Conservation (phyloP, 2,329 filamentous ascomycete genomes). For the Aspergillus chevalieri region DNA sequence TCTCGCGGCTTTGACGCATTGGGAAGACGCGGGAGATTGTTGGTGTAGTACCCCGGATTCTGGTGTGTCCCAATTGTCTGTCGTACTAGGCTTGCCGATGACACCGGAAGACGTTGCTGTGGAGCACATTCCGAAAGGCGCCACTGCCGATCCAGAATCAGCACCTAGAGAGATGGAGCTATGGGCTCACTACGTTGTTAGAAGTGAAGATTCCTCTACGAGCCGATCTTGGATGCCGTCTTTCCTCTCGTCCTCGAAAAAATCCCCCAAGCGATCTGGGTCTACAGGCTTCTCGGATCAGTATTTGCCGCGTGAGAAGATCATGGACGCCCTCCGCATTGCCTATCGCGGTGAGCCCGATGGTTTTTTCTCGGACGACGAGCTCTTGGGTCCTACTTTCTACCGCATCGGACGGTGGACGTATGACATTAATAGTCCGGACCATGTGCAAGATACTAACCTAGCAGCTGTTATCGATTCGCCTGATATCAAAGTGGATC, state of each 20-base stretch:
- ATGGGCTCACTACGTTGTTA: constrained; percentile 55
- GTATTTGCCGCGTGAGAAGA: constrained; percentile 22
- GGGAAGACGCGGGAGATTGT: constrained; percentile 77
- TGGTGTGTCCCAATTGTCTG: constrained; percentile 36
- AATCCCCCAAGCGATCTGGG: background rate
- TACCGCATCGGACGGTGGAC: constrained; percentile 36
- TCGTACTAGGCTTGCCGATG: constrained; percentile 42
- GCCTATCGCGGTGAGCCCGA: constrained; percentile 26
- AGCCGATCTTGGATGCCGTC: background rate
- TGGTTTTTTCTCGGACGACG: constrained; percentile 30
- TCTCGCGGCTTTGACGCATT: constrained; percentile 56
- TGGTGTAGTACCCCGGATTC: constrained; percentile 64
- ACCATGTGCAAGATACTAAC: constrained; percentile 35
- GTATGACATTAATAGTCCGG: constrained; percentile 30
- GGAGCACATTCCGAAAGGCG: constrained; percentile 62
- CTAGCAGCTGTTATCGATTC: constrained; percentile 35
- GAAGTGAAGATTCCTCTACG: constrained; percentile 6
- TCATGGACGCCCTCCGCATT: constrained; percentile 26
- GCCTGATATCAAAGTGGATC: constrained; percentile 29
- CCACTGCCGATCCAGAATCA: constrained; percentile 54
- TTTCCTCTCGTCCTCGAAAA: background rate
- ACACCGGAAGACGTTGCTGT: constrained; percentile 64
- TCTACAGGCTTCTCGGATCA: constrained; percentile 4
- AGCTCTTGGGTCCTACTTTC: constrained; percentile 29
- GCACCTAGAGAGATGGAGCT: constrained; percentile 66